These are phyloP conservation scores for Rosa hybrid DNA, from an alignment of 331 rosid genomes.

Conservation along the genomic window DNA sequence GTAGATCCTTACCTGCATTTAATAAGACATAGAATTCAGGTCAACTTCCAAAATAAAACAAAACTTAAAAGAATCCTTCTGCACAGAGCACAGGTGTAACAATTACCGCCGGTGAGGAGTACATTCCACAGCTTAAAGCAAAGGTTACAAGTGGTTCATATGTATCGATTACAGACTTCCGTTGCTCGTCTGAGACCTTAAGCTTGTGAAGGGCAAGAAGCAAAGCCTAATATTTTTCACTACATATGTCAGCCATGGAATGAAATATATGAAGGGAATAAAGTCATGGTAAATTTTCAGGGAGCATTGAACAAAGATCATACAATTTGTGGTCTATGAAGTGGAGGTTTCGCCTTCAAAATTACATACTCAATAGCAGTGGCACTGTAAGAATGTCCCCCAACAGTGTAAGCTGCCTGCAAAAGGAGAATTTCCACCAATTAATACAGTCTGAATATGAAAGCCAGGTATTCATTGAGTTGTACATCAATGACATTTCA, in stretches of 20 bases:
- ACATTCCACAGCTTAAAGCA: slow-evolving; percentile 67
- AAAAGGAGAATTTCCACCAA: slow-evolving; percentile 6
- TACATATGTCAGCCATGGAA: slow-evolving; percentile 26
- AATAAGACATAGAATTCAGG: slow-evolving; percentile 13
- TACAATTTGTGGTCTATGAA: slow-evolving; percentile 81
- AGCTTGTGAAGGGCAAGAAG: slow-evolving; percentile 81
- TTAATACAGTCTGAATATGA: not conserved
- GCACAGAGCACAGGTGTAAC: not conserved
- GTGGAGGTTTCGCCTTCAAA: slow-evolving; percentile 72
- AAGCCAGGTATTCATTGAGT: not conserved
- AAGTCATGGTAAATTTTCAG: not conserved
- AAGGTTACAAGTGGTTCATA: slow-evolving; percentile 58
- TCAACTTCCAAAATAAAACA: not conserved
- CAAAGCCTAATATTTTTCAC: slow-evolving; percentile 52
- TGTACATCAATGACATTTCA: not conserved
- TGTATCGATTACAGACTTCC: slow-evolving; percentile 44
- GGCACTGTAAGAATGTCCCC: slow-evolving; percentile 74
- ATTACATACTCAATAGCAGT: slow-evolving; percentile 65
- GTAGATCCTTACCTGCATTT: slow-evolving; percentile 57
- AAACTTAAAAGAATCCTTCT: not conserved
- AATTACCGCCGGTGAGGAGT: slow-evolving; percentile 76
- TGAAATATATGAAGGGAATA: slow-evolving; percentile 22
- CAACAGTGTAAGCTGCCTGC: slow-evolving; percentile 79
- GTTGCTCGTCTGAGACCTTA: slow-evolving; percentile 66
- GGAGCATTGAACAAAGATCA: slow-evolving; percentile 17